Conservation (phyloP, 202 grass and related monocot species). For the Musa balbisiana region DNA sequence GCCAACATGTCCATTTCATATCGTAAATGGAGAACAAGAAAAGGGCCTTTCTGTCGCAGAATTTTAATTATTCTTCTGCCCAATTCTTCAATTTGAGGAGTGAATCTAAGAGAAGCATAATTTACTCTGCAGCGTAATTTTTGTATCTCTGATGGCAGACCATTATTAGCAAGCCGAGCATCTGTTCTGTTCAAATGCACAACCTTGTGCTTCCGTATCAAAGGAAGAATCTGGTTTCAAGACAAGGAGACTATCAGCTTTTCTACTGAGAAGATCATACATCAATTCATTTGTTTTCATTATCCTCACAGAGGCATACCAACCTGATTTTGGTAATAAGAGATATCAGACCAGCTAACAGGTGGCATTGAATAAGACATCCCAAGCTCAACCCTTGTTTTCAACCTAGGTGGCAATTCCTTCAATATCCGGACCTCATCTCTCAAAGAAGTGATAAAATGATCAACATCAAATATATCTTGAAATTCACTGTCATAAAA, state of each 20-base stretch:
- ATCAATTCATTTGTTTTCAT: slow-evolving; percentile 3
- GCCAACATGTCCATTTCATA: slow-evolving; percentile 99
- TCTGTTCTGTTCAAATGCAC: slow-evolving; percentile 93
- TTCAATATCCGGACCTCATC: slow-evolving; percentile 88
- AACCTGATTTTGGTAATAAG: slow-evolving; percentile 90
- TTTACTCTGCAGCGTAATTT: slow-evolving; percentile 86
- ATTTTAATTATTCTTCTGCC: slow-evolving; percentile 71
- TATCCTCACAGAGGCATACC: neutral
- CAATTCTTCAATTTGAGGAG: slow-evolving; percentile 79
- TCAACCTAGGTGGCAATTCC: slow-evolving; percentile 66
- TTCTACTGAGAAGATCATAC: neutral
- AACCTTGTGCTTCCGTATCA: slow-evolving; percentile 68
- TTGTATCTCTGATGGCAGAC: slow-evolving; percentile 69
- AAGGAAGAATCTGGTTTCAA: slow-evolving; percentile 75
- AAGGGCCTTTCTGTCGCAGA: slow-evolving; percentile 73
- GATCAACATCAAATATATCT: slow-evolving; percentile 95
- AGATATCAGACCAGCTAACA: slow-evolving; percentile 95
- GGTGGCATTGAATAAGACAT: slow-evolving; percentile 81
- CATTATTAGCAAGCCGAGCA: slow-evolving; percentile 85
- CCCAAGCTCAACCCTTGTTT: slow-evolving; percentile 49
- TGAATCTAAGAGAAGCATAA: slow-evolving; percentile 72
- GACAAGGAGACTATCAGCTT: slow-evolving; percentile 24
- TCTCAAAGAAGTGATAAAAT: slow-evolving; percentile 88
- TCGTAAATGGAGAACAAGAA: slow-evolving; percentile 92
- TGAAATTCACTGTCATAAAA: slow-evolving; percentile 59